Percentiles rank a stretch among this genome's conserved stretches.
Conservation (phyloP, 352 stramenopile species). For the Phytophthora pini region DNA sequence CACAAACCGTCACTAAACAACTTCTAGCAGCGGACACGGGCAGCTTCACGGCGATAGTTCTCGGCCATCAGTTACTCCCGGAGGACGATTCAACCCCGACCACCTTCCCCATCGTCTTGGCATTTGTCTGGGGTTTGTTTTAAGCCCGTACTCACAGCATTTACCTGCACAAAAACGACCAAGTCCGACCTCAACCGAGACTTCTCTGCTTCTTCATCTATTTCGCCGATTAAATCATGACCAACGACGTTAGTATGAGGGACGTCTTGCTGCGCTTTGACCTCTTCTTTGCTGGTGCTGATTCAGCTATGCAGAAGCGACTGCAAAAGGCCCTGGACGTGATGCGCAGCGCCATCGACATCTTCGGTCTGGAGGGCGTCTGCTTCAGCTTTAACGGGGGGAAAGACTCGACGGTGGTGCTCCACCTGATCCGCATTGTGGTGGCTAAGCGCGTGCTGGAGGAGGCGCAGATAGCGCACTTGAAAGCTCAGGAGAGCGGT, state of each 20-base stretch:
- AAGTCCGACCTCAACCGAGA: conserved; percentile 2
- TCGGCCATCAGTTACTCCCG: not conserved
- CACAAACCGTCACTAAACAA: conserved; percentile 23
- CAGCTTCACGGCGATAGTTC: conserved; percentile 1
- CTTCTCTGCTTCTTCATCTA: not conserved
- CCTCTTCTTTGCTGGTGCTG: conserved; percentile 57
- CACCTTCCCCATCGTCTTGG: conserved; percentile 6
- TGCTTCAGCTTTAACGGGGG: conserved; percentile 94
- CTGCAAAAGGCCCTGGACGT: conserved; percentile 79
- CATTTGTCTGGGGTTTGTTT: conserved; percentile 8
- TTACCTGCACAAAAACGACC: conserved; percentile 1
- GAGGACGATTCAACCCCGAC: not conserved
- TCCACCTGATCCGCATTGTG: conserved; percentile 90
- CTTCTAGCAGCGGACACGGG: conserved; percentile 10
- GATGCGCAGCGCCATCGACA: conserved; percentile 80
- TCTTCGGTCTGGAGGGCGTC: conserved; percentile 75
- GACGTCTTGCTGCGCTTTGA: conserved; percentile 62
- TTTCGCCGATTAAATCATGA: conserved; percentile 25
- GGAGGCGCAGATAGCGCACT: conserved; percentile 33
- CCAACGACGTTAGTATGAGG: conserved; percentile 24
- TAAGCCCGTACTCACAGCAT: not conserved
- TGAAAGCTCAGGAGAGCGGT: conserved; percentile 16
- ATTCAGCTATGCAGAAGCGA: conserved; percentile 50
- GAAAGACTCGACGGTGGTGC: conserved; percentile 93
- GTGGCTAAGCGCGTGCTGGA: conserved; percentile 77